Evolutionary conservation across 306 rosid species (phyloP).

Genomic region (Heteromeles arbutifolia): DNA sequence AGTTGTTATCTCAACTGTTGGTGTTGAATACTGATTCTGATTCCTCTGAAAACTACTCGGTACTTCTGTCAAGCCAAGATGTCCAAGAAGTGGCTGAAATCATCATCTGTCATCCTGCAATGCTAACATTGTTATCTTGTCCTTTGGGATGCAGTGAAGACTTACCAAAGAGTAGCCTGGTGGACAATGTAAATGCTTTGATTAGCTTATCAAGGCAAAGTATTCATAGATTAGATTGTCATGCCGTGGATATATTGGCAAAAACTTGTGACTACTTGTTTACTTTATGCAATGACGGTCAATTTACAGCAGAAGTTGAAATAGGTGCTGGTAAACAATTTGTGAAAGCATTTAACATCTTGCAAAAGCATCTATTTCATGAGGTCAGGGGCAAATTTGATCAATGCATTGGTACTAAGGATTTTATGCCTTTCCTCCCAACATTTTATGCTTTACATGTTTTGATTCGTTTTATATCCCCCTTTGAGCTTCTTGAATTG

Average conservation of each 20-base stretch:
- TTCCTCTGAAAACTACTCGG: conserved; percentile 14
- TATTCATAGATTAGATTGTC: conserved; percentile 36
- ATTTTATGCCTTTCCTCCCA: conserved; percentile 41
- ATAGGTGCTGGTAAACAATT: conserved; percentile 26
- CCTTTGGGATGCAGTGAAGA: conserved; percentile 41
- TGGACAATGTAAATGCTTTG: conserved; percentile 27
- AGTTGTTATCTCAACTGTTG: conserved; percentile 35
- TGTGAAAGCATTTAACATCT: conserved; percentile 41
- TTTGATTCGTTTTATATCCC: conserved; percentile 53
- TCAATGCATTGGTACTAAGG: conserved; percentile 29
- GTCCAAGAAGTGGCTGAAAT: conserved; percentile 51
- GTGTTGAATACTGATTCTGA: conserved; percentile 33
- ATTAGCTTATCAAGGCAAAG: conserved; percentile 37
- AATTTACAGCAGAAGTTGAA: conserved; percentile 29
- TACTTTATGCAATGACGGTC: conserved; percentile 29
- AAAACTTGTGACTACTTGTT: conserved; percentile 46
- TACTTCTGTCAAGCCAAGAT: conserved; percentile 34
- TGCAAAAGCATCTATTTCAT: conserved; percentile 41
- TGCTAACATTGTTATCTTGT: conserved; percentile 38
- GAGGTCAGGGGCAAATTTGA: conserved; percentile 45
- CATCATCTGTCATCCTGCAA: conserved; percentile 61
- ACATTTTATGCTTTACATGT: conserved; percentile 41
- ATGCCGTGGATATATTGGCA: conserved; percentile 51
- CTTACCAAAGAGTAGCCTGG: conserved; percentile 21
- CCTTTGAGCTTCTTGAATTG: conserved; percentile 69